Percentiles rank a stretch among this genome's conserved stretches.
Evolutionary conservation across 2,329 filamentous ascomycete genomes (phyloP).

Genomic region (Fusarium ramigenum): DNA sequence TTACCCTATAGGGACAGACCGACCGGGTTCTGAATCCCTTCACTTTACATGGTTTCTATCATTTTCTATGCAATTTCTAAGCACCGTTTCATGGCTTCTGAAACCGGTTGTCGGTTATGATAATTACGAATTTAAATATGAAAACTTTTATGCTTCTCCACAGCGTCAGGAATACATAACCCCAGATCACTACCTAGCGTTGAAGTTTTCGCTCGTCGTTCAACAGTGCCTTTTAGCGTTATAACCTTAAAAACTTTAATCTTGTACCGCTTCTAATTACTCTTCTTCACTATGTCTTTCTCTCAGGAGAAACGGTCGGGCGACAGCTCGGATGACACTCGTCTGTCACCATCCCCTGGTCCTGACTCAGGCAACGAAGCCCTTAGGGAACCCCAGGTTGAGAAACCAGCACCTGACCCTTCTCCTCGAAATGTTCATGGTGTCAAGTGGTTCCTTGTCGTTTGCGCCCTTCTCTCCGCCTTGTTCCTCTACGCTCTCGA

Average conservation of each 20-base stretch:
- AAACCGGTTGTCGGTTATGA: not conserved
- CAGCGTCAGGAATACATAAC: not conserved
- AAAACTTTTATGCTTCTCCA: not conserved
- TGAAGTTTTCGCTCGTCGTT: rapidly evolving
- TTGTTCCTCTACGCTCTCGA: constrained; percentile 21
- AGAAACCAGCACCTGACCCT: not conserved
- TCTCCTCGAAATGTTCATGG: constrained; percentile 1
- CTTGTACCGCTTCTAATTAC: rapidly evolving
- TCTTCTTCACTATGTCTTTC: not conserved
- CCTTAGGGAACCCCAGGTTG: not conserved
- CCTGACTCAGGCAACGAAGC: not conserved
- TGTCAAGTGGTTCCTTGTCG: constrained; percentile 1
- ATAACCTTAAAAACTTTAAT: not conserved
- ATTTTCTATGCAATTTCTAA: not conserved
- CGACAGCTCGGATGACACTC: not conserved
- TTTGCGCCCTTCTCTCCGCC: constrained; percentile 5
- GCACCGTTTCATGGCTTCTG: not conserved
- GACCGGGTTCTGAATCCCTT: not conserved
- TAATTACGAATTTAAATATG: not conserved
- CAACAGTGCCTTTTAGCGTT: not conserved
- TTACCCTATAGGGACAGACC: not conserved
- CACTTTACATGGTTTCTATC: not conserved
- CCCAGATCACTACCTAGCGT: rapidly evolving
- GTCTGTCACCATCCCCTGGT: not conserved
- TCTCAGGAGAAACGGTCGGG: not conserved